Conservation (phyloP, 805 yeast genomes). For the Myxozyma mucilagina region DNA sequence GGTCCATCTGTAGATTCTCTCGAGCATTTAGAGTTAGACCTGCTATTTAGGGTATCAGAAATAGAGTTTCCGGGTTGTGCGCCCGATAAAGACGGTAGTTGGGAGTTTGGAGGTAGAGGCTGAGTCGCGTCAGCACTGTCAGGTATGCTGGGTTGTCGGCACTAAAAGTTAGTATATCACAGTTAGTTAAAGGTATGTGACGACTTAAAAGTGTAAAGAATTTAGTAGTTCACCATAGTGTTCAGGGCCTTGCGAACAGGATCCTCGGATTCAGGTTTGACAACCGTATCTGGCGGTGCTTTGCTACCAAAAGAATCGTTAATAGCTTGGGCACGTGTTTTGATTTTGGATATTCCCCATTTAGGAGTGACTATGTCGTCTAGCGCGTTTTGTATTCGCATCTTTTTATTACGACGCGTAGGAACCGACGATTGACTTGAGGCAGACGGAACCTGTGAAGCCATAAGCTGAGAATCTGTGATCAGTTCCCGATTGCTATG, state of each 20-base stretch:
- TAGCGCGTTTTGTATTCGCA: not conserved
- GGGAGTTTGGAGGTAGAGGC: slow-evolving; percentile 4
- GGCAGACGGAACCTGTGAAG: not conserved
- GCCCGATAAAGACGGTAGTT: not conserved
- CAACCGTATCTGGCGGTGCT: not conserved
- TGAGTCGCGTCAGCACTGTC: slow-evolving; percentile 4
- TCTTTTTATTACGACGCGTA: not conserved
- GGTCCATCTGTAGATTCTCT: not conserved
- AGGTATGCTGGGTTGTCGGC: not conserved
- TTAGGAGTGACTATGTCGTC: slow-evolving; percentile 15
- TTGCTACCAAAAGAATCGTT: no score
- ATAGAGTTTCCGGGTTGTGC: not conserved
- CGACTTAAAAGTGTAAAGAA: not conserved
- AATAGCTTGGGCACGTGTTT: slow-evolving; percentile 2
- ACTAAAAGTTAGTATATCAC: not conserved
- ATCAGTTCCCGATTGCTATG: not conserved
- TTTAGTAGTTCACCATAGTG: not conserved
- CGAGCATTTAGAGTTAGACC: not conserved
- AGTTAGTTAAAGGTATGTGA: no score
- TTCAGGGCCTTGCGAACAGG: not conserved
- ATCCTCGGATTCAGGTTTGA: not conserved
- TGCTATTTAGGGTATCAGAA: not conserved
- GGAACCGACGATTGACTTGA: not conserved
- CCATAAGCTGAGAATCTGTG: not conserved
- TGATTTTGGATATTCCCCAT: slow-evolving; percentile 13